Evolutionary conservation across 108 stramenopile species (phyloP).

Genomic region (Cylindrotheca closterium): DNA sequence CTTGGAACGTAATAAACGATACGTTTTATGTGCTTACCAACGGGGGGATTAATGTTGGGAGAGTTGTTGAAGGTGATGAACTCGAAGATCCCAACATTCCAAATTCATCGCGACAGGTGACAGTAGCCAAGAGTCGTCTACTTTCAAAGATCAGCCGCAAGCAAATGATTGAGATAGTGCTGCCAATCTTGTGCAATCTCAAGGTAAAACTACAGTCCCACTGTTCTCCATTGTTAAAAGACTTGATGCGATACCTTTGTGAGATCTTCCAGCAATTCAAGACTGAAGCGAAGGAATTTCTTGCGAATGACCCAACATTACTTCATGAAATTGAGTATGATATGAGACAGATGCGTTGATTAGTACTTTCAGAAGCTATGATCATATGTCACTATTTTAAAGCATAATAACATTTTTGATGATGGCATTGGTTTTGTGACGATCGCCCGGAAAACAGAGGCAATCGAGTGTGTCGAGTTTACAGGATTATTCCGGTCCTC

Average conservation of each 20-base stretch:
- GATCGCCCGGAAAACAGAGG: too few species aligned
- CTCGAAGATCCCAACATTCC: conserved; percentile 47
- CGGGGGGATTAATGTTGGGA: conserved; percentile 63
- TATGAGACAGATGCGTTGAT: conserved; percentile 29
- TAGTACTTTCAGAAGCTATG: too few species aligned
- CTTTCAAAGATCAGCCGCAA: conserved; percentile 87
- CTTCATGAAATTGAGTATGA: conserved; percentile 88
- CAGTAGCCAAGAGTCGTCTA: conserved; percentile 73
- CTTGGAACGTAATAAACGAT: conserved; percentile 69
- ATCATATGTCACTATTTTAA: too few species aligned
- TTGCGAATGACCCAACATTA: conserved; percentile 77
- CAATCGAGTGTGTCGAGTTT: too few species aligned
- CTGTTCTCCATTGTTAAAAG: conserved; percentile 81
- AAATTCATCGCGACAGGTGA: conserved; percentile 55
- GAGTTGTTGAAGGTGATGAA: conserved; percentile 47
- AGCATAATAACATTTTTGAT: too few species aligned
- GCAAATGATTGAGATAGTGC: conserved; percentile 89
- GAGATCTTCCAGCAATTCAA: conserved; percentile 78
- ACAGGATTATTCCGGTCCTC: too few species aligned
- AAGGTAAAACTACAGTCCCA: conserved; percentile 79
- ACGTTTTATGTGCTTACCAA: conserved; percentile 60
- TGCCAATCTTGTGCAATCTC: conserved; percentile 89
- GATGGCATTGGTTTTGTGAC: too few species aligned
- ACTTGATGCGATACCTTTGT: conserved; percentile 81
- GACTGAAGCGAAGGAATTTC: conserved; percentile 77